phyloP scores from a whole-genome alignment of 202 grass and related monocot genomes.

The Elaeis oleifera region DNA sequence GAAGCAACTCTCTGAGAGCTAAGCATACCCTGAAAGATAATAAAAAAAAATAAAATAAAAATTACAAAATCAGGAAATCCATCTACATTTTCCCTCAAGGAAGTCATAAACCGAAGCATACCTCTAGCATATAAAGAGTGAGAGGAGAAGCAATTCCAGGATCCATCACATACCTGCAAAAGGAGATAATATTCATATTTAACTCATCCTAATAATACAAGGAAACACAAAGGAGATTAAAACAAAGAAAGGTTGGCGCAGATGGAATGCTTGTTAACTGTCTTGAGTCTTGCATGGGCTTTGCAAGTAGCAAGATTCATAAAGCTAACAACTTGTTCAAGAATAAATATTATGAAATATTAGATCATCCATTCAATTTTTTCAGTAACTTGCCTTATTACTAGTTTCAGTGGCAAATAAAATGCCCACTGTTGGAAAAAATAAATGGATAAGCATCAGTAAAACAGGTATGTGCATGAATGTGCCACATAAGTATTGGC shows the following conservation, averaged over 20 bases:
- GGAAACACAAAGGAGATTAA: neutral
- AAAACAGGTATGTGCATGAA: too few species aligned
- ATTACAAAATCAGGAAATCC: slow-evolving; percentile 7
- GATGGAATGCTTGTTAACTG: neutral
- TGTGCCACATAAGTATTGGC: too few species aligned
- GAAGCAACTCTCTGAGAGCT: slow-evolving; percentile 64
- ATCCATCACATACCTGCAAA: slow-evolving; percentile 89
- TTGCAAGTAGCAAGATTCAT: too few species aligned
- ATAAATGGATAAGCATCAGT: too few species aligned
- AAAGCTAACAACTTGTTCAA: too few species aligned
- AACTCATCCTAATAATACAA: neutral
- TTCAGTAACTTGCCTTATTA: too few species aligned
- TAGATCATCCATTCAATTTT: too few species aligned
- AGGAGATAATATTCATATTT: neutral
- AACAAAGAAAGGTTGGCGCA: neutral
- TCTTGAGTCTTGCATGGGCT: neutral
- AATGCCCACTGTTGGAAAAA: too few species aligned
- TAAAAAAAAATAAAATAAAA: slow-evolving; percentile 13
- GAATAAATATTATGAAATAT: too few species aligned
- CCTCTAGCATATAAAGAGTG: slow-evolving; percentile 99
- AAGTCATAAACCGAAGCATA: slow-evolving; percentile 24
- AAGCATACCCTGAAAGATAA: slow-evolving; percentile 65
- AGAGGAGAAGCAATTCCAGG: slow-evolving; percentile 70
- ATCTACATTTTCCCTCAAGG: neutral
- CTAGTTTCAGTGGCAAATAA: too few species aligned